Evolutionary conservation across 2,329 filamentous ascomycete genomes (phyloP).

Genomic region (Cladosporium sp.): DNA sequence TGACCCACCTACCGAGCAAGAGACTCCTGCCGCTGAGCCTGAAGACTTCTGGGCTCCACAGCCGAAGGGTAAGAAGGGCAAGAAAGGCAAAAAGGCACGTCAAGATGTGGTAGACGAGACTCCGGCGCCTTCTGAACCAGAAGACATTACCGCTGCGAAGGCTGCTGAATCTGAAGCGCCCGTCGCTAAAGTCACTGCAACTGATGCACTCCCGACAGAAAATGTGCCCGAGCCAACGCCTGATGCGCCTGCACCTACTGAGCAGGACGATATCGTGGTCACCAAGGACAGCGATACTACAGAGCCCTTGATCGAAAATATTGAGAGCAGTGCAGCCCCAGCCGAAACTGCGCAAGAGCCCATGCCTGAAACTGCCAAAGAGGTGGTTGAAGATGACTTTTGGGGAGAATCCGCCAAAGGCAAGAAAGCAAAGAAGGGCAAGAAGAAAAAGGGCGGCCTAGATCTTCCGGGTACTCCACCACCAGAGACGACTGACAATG

Average conservation of each 20-base stretch:
- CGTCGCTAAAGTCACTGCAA: neutral
- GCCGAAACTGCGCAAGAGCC: neutral
- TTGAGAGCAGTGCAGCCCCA: neutral
- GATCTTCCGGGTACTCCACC: neutral
- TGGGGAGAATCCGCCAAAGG: constrained; percentile 10
- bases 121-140: neutral
- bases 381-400: constrained; percentile 13
- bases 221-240: too few species aligned
- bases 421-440: constrained; percentile 24
- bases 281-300: neutral
- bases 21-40: neutral
- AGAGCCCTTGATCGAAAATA: neutral
- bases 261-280: neutral
- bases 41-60: constrained; percentile 1
- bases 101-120: neutral
- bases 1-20: neutral
- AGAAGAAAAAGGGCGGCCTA: constrained; percentile 14
- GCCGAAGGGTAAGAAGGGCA: constrained; percentile 14
- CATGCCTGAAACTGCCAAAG: neutral
- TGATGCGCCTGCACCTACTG: too few species aligned
- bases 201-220: neutral
- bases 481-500: neutral
- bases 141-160: neutral
- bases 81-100: constrained; percentile 16
- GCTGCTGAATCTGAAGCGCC: too few species aligned